Percentiles rank a stretch among this genome's conserved stretches.
phyloP scores from a whole-genome alignment of 768 basidiomycete genomes.

The Polyporus arcularius region DNA sequence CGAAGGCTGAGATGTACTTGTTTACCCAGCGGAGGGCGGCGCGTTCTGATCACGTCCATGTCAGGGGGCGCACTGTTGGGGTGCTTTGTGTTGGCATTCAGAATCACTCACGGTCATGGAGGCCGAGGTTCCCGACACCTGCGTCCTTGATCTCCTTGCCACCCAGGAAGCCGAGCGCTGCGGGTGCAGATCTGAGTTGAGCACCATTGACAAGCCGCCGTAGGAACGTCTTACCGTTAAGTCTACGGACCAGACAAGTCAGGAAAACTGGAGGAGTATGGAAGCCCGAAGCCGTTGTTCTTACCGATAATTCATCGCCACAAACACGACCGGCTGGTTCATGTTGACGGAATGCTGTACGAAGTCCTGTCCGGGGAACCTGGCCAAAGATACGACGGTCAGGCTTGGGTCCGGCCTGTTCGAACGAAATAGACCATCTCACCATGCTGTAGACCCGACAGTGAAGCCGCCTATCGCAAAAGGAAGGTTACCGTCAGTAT shows the following conservation, averaged over 20 bases:
- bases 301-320: conserved; percentile 52
- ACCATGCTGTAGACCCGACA: background rate
- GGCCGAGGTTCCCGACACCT: conserved; percentile 47
- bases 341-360: conserved; percentile 39
- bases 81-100: background rate
- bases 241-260: too few species aligned
- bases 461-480: background rate
- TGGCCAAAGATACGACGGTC: background rate
- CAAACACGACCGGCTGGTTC: conserved; percentile 46
- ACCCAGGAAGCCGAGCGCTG: conserved; percentile 43
- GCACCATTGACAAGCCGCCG: background rate
- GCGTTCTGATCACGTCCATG: background rate
- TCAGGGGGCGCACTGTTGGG: background rate
- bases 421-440: background rate
- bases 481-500: too few species aligned
- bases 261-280: background rate
- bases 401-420: background rate
- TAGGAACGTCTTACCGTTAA: background rate
- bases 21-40: conserved; percentile 37
- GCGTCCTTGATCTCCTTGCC: conserved; percentile 41
- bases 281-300: background rate
- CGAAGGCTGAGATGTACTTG: conserved; percentile 40
- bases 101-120: conserved; percentile 43
- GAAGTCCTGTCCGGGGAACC: background rate
- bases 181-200: background rate